These are phyloP conservation scores for Gossypium arboreum DNA, from an alignment of 345 rosid genomes.

Conservation along the genomic window DNA sequence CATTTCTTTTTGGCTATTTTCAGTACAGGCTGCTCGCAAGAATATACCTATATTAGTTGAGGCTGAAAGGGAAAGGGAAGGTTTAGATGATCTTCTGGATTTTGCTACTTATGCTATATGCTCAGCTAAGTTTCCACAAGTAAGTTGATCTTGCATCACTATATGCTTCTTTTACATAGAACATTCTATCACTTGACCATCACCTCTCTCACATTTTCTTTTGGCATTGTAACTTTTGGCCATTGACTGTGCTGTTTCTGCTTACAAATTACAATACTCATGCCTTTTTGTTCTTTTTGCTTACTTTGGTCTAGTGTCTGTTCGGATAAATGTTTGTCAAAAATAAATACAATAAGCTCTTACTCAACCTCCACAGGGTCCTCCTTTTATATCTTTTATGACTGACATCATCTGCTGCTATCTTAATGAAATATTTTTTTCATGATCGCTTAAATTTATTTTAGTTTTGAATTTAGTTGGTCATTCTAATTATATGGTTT, in stretches of 20 bases:
- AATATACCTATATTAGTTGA: slow-evolving; percentile 79
- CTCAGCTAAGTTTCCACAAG: slow-evolving; percentile 80
- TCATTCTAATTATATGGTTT: background rate
- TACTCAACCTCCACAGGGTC: background rate
- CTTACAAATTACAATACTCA: background rate
- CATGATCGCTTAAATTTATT: background rate
- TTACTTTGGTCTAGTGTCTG: background rate
- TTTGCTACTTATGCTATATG: slow-evolving; percentile 69
- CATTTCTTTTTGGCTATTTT: slow-evolving; percentile 21
- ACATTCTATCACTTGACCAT: background rate
- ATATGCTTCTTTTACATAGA: background rate
- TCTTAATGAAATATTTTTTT: background rate
- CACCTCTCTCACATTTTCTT: background rate
- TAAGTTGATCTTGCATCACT: slow-evolving; percentile 23
- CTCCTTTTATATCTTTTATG: background rate
- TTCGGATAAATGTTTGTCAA: background rate
- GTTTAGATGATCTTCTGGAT: slow-evolving; percentile 64
- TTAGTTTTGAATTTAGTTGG: background rate
- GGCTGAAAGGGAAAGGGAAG: slow-evolving; percentile 71
- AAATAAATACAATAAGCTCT: background rate
- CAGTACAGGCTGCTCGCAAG: slow-evolving; percentile 75
- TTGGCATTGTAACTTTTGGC: background rate
- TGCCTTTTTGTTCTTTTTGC: no score
- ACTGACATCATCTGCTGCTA: background rate
- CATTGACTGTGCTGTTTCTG: background rate